phyloP scores from a whole-genome alignment of 306 rosid species.

The Gastrolobium villosum region DNA sequence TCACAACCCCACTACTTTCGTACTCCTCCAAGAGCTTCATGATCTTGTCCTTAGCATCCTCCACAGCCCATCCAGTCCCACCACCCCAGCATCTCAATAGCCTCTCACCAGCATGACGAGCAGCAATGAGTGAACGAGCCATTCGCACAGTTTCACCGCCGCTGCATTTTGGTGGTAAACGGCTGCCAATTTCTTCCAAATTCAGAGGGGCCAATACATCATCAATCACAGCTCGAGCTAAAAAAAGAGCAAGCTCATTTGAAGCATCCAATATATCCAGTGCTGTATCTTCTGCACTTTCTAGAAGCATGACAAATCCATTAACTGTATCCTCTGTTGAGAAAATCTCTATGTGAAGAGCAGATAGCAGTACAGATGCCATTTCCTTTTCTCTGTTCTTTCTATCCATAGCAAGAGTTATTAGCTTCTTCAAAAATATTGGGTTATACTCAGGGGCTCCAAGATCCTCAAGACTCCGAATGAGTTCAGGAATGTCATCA shows the following conservation, averaged over 20 bases:
- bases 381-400: conserved; percentile 98
- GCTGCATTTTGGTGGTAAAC: conserved; percentile 70
- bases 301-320: conserved; percentile 90
- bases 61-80: conserved; percentile 99
- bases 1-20: conserved; percentile 87
- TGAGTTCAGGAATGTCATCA: no score
- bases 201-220: conserved; percentile 95
- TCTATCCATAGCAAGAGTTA: conserved; percentile 98
- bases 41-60: conserved; percentile 98
- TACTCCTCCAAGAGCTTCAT: conserved; percentile 92
- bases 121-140: conserved; percentile 82
- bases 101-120: conserved; percentile 99
- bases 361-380: conserved; percentile 97
- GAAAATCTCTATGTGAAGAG: conserved; percentile 95
- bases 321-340: conserved; percentile 89
- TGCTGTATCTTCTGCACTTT: conserved; percentile 94
- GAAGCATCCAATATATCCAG: conserved; percentile 97
- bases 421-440: conserved; percentile 88
- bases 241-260: conserved; percentile 90
- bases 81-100: conserved; percentile 99
- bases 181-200: conserved; percentile 84
- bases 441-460: conserved; percentile 83
- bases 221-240: conserved; percentile 96
- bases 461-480: no score
- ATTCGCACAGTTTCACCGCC: conserved; percentile 88